phyloP scores from a whole-genome alignment of 2,329 filamentous ascomycete genomes.

The Colletotrichum somersetense region DNA sequence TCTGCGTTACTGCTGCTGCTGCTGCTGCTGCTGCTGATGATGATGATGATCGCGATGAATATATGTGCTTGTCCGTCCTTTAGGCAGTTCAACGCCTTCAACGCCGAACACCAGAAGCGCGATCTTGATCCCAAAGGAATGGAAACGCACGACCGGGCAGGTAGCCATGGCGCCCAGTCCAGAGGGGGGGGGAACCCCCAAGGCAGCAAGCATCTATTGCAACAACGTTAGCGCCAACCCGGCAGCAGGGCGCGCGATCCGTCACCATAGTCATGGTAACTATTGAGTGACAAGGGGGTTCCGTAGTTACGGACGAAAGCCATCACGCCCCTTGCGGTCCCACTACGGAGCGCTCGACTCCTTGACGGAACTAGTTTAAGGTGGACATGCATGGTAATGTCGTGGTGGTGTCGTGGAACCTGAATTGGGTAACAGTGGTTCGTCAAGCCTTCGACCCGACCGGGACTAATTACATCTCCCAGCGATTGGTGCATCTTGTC shows the following conservation, averaged over 20 bases:
- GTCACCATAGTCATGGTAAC: slow-evolving; percentile 11
- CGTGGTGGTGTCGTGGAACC: slow-evolving; percentile 10
- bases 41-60: neutral
- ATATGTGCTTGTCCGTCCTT: neutral
- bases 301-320: slow-evolving; percentile 34
- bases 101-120: slow-evolving; percentile 1
- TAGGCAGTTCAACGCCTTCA: neutral
- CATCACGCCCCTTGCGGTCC: slow-evolving; percentile 11
- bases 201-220: slow-evolving; percentile 3
- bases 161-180: slow-evolving; percentile 18
- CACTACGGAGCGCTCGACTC: slow-evolving; percentile 9
- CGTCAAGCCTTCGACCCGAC: neutral
- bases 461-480: neutral
- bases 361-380: slow-evolving; percentile 11
- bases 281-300: neutral
- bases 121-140: slow-evolving; percentile 24
- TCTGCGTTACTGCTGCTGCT: neutral
- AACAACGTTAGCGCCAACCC: slow-evolving; percentile 22
- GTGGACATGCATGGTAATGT: slow-evolving; percentile 2
- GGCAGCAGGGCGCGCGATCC: slow-evolving; percentile 1
- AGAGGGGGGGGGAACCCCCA: neutral
- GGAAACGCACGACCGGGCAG: slow-evolving; percentile 22
- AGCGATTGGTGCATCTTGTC: neutral
- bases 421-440: neutral
- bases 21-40: no score